Evolutionary conservation across 768 basidiomycete genomes (phyloP), one percentile per base, ranked within the genome.

Genomic region (Gyrodon lividus): DNA sequence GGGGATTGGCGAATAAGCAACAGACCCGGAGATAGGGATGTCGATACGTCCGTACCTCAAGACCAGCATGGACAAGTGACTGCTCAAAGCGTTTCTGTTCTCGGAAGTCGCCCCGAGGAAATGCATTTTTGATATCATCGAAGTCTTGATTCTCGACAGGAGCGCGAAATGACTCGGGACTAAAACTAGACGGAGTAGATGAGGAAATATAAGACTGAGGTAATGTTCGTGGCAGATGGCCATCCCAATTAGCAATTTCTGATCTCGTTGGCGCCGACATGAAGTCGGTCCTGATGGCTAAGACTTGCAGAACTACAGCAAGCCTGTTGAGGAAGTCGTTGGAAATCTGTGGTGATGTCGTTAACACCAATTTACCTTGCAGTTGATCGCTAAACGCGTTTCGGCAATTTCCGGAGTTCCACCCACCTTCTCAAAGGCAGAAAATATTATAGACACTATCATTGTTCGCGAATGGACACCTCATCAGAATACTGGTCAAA

Each of bases 241-340:
- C 45, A 14, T 65, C 59, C 64, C 59, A 61, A 24, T 40, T 48
- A 4, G n/a, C n/a, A n/a, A n/a, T n/a, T n/a, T n/a, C n/a, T n/a
- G 61, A 50, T 19, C 34, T 39, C 7, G 51, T 51, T 28, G 50
- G 52, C 35, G 59, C 45, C 6, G 50, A 35, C 64, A 65, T 66
- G 33, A 6, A 2, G 38, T 9, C 17, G 8, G 35, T 40, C 20
- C 6, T 40, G 42, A 17, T 34, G 43, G 31, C 43, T 17, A 6
- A 30, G 9, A 20, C 31, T 33, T 42, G 22, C n/a, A 24, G 26
- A 34, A 26, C 22, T 22, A 38, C 22, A 9, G 24, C 40, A 7
- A n/a, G n/a, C n/a, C n/a, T n/a, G n/a, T n/a, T n/a, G n/a, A n/a
- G n/a, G n/a, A n/a, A n/a, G n/a, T n/a, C n/a, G n/a, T n/a, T n/a